phyloP scores from a whole-genome alignment of 768 basidiomycete species.

The Lactarius indigo region DNA sequence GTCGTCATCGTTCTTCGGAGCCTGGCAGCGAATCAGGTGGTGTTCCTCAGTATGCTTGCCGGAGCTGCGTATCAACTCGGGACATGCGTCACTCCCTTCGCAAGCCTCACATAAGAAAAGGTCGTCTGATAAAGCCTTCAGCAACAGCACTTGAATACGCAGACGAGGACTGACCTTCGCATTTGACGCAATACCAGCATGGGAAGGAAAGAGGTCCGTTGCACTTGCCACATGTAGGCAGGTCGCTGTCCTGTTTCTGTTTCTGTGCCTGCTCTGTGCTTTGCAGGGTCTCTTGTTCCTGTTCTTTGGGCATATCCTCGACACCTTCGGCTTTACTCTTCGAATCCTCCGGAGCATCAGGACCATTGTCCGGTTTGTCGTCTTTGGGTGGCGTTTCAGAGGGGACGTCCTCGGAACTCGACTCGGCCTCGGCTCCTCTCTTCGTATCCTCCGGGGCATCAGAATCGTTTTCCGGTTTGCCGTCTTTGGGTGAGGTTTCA shows the following conservation, averaged over 20 bases:
- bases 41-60: constrained; percentile 10
- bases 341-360: not conserved
- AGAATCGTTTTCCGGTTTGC: not conserved
- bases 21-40: constrained; percentile 16
- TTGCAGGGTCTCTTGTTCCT: not conserved
- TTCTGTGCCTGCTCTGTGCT: not conserved
- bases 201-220: constrained; percentile 17
- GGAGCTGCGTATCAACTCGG: constrained; percentile 3
- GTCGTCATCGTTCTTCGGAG: not conserved
- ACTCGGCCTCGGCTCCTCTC: not conserved
- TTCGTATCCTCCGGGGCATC: not conserved
- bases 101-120: constrained; percentile 24
- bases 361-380: not conserved
- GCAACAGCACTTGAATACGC: not conserved
- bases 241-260: constrained; percentile 24
- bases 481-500: not conserved
- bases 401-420: not conserved
- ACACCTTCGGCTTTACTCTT: not conserved
- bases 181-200: constrained; percentile 5
- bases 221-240: constrained; percentile 28
- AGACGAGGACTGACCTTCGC: not conserved
- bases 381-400: not conserved
- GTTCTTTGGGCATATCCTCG: not conserved
- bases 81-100: constrained; percentile 12
- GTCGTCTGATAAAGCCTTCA: not conserved